These are phyloP conservation scores for Aureobasidium sp. DNA, from an alignment of 2,329 filamentous ascomycete genomes.

Conservation along the genomic window DNA sequence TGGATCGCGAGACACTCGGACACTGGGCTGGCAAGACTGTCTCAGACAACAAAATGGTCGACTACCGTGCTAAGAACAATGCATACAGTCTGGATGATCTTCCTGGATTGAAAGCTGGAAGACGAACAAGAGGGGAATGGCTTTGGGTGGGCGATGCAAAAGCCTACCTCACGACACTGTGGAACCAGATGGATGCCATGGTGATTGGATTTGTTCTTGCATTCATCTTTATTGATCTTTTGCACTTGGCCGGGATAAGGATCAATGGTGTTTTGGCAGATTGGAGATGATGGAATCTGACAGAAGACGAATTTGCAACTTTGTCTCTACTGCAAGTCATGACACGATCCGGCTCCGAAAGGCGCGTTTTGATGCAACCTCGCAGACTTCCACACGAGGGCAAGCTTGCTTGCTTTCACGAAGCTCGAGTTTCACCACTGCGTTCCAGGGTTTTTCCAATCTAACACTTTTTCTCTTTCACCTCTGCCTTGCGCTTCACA, in stretches of 20 bases:
- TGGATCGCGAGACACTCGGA: conserved; percentile 51
- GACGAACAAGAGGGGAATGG: conserved; percentile 44
- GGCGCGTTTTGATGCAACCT: neutral
- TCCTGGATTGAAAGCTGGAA: conserved; percentile 49
- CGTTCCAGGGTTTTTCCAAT: too few species aligned
- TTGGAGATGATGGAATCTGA: neutral
- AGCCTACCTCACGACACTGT: conserved; percentile 18
- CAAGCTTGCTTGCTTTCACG: too few species aligned
- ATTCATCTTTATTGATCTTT: conserved; percentile 13
- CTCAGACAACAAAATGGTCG: conserved; percentile 43
- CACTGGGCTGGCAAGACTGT: conserved; percentile 45
- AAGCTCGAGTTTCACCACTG: too few species aligned
- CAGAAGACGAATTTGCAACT: too few species aligned
- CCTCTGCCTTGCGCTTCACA: too few species aligned
- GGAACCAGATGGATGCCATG: conserved; percentile 23
- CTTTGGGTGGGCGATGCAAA: conserved; percentile 38
- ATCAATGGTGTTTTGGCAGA: neutral
- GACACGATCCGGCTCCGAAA: too few species aligned
- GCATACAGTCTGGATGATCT: conserved; percentile 51
- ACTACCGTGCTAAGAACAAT: conserved; percentile 55
- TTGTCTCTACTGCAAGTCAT: too few species aligned
- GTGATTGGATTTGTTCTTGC: conserved; percentile 21
- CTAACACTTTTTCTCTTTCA: too few species aligned
- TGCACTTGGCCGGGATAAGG: neutral
- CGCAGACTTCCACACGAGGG: neutral